These are phyloP conservation scores for Davidsoniella virescens DNA, from an alignment of 2,329 filamentous ascomycete genomes.

Conservation along the genomic window DNA sequence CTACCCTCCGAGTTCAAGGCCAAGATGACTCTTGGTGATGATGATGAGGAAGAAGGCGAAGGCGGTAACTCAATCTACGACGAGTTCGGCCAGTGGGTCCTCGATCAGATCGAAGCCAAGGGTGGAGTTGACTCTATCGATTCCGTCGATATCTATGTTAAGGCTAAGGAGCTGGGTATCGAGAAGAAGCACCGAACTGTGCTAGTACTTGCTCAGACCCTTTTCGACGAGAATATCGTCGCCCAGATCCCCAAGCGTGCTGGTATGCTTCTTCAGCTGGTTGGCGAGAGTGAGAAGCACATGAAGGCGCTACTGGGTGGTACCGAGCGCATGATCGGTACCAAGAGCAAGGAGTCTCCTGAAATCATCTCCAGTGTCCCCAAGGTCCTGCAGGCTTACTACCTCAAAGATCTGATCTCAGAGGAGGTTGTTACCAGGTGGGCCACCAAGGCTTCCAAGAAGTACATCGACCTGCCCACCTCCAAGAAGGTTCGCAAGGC, in stretches of 20 bases:
- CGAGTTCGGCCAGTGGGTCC: conserved; percentile 83
- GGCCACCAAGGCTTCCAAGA: conserved; percentile 94
- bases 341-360: conserved; percentile 56
- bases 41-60: conserved; percentile 68
- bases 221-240: conserved; percentile 82
- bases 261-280: conserved; percentile 76
- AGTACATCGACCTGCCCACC: conserved; percentile 77
- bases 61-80: conserved; percentile 68
- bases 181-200: conserved; percentile 89
- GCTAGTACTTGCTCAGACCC: conserved; percentile 76
- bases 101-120: conserved; percentile 52
- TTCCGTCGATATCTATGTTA: conserved; percentile 84
- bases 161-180: conserved; percentile 91
- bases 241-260: conserved; percentile 76
- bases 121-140: conserved; percentile 64
- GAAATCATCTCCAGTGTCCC: conserved; percentile 62
- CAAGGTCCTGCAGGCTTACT: conserved; percentile 77
- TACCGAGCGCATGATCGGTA: conserved; percentile 74
- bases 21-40: conserved; percentile 69
- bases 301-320: conserved; percentile 92
- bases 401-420: conserved; percentile 73
- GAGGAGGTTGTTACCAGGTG: conserved; percentile 84
- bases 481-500: conserved; percentile 94
- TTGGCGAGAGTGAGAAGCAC: conserved; percentile 70
- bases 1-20: conserved; percentile 92